Evolutionary conservation across 1,284 basidiomycete species (phyloP), one percentile per base, ranked within the genome.

Genomic region (Phylloboletellus chloephorus): DNA sequence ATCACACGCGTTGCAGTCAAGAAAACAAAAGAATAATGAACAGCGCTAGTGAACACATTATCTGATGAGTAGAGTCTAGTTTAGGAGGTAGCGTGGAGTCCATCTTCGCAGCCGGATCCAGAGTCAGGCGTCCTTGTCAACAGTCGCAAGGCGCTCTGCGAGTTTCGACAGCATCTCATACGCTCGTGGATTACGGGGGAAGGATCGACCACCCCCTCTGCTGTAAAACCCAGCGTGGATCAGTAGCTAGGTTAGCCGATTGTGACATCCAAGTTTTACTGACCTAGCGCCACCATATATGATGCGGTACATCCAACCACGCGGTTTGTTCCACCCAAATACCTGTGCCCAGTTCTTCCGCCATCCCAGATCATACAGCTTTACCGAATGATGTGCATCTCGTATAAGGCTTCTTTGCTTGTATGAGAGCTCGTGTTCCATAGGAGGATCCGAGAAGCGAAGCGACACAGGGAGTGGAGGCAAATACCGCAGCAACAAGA

Each of bases 321-420:
- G 65, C 46, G 60, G 67, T 21, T 54, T 63, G 28, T 62, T 65
- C 71, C 71, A 79, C 10, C 80, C 82, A 46, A 86, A 72, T 1
- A 78, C 73, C 54, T 85, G 80, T 12, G 54, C 63, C 74, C 79
- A 80, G 52, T 93, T 93, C 50, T 65, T 69, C 31, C 71, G 67
- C 77, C 78, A 85, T 5, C 90, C 89, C 4, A 91, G 53, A 59
- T 92, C 81, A 53, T 89, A 94, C 12, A 88, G 48, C 16, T 75
- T 75, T 38, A 91, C 76, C 13, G 71, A 59, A 3, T 73, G 65
- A 48, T 88, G 85, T 13, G 84, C 84, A 13, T 74, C 69, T 34
- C 72, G 75, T 1, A 92, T 78, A 3, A 84, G 67, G 21, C 71
- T 64, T 20, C 88, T 74, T 61, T 94, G 89, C 2, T 64, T 56